These are phyloP conservation scores for Cercospora zeina DNA, from an alignment of 2,329 filamentous ascomycete species.

Conservation along the genomic window DNA sequence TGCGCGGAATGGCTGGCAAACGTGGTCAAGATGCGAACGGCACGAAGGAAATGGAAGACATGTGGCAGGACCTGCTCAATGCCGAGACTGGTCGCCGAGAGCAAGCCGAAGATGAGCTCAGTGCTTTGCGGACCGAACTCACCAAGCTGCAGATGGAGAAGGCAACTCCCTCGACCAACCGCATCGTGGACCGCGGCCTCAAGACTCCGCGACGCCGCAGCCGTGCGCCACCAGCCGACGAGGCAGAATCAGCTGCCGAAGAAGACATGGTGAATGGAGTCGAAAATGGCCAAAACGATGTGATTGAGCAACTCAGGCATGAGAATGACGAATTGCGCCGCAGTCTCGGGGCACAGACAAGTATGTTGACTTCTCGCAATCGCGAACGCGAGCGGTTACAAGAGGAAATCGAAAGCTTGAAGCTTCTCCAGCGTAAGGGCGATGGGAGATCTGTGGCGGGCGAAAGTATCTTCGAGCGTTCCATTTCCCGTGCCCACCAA, in stretches of 20 bases:
- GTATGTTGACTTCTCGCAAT: constrained; percentile 94
- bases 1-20: constrained; percentile 58
- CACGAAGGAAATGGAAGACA: constrained; percentile 61
- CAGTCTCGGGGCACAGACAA: constrained; percentile 92
- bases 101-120: constrained; percentile 86
- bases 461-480: constrained; percentile 92
- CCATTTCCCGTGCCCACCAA: constrained; percentile 74
- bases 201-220: constrained; percentile 39
- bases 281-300: constrained; percentile 49
- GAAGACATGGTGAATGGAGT: constrained; percentile 43
- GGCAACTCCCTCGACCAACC: constrained; percentile 41
- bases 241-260: constrained; percentile 37
- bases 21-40: constrained; percentile 36
- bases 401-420: constrained; percentile 95
- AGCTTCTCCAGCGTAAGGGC: constrained; percentile 76
- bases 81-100: constrained; percentile 87
- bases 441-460: constrained; percentile 64
- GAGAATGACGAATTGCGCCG: constrained; percentile 90
- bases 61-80: constrained; percentile 93
- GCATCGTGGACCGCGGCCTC: constrained; percentile 43
- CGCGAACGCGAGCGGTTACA: constrained; percentile 93
- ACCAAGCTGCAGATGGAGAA: constrained; percentile 54
- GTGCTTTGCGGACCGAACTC: constrained; percentile 78
- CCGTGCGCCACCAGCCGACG: constrained; percentile 38
- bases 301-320: constrained; percentile 84